These are phyloP conservation scores for Debaryomyces hansenii DNA, from an alignment of 805 yeast species.

Conservation along the genomic window DNA sequence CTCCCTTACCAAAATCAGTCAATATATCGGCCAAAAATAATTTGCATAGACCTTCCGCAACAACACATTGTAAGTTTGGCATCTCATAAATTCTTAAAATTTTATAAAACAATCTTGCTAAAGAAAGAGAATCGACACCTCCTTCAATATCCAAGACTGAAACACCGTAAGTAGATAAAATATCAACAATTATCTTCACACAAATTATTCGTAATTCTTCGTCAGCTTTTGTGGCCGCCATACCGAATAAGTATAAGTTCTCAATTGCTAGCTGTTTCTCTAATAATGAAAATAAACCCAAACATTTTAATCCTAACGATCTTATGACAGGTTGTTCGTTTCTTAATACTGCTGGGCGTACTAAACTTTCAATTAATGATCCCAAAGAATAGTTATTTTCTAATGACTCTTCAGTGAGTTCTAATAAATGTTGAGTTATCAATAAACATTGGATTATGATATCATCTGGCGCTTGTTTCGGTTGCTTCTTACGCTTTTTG, in stretches of 20 bases:
- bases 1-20: constrained; percentile 53
- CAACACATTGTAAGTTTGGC: constrained; percentile 71
- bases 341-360: constrained; percentile 66
- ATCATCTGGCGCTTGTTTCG: constrained; percentile 43
- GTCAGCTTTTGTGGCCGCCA: constrained; percentile 67
- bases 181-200: constrained; percentile 72
- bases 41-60: constrained; percentile 87
- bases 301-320: constrained; percentile 67
- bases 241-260: constrained; percentile 64
- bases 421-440: constrained; percentile 68
- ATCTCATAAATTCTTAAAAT: constrained; percentile 55
- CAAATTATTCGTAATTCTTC: constrained; percentile 62
- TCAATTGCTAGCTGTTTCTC: constrained; percentile 63
- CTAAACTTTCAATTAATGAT: constrained; percentile 71
- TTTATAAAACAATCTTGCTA: constrained; percentile 70
- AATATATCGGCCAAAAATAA: constrained; percentile 75
- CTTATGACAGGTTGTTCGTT: constrained; percentile 54
- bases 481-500: constrained; percentile 36
- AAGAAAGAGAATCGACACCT: constrained; percentile 59
- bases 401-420: constrained; percentile 62
- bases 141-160: constrained; percentile 56
- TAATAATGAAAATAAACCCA: constrained; percentile 77
- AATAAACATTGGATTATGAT: constrained; percentile 62
- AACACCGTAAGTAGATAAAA: constrained; percentile 74
- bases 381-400: constrained; percentile 64